phyloP scores from a whole-genome alignment of 2,329 filamentous ascomycete species.

The Huntiella moniliformis region DNA sequence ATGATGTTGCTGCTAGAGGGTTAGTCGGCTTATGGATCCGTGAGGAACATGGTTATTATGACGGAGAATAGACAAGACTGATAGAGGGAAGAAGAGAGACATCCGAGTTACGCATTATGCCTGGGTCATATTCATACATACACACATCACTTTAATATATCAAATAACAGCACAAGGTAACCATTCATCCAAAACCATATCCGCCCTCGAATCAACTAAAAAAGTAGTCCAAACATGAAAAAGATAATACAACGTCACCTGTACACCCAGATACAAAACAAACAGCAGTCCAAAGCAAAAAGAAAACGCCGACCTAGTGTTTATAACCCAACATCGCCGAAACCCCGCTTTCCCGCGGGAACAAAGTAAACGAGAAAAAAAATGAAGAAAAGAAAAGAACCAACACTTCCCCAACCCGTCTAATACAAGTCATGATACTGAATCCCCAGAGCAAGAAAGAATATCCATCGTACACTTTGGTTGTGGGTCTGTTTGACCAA shows the following conservation, averaged over 20 bases:
- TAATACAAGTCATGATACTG: too few species aligned
- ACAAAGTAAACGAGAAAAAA: not conserved
- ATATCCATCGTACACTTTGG: too few species aligned
- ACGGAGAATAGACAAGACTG: constrained; percentile 1
- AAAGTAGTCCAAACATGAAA: too few species aligned
- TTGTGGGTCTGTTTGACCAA: too few species aligned
- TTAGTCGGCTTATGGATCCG: constrained; percentile 54
- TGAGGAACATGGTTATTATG: constrained; percentile 13
- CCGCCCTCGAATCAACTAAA: too few species aligned
- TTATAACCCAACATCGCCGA: constrained; percentile 1
- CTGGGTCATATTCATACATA: too few species aligned
- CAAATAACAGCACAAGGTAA: not conserved
- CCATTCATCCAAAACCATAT: not conserved
- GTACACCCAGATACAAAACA: not conserved
- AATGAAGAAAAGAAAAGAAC: constrained; percentile 2
- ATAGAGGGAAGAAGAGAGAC: not conserved
- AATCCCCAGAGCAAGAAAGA: too few species aligned
- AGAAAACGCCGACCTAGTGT: constrained; percentile 4
- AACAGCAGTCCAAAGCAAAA: constrained; percentile 5
- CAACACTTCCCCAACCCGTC: not conserved
- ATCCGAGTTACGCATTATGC: too few species aligned
- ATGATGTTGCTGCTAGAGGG: constrained; percentile 46
- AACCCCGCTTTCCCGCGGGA: not conserved
- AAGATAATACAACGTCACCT: not conserved
- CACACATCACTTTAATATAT: not conserved